Base-by-base conservation (phyloP, 768 basidiomycete genomes). In the Suillus occidentalis region DNA sequence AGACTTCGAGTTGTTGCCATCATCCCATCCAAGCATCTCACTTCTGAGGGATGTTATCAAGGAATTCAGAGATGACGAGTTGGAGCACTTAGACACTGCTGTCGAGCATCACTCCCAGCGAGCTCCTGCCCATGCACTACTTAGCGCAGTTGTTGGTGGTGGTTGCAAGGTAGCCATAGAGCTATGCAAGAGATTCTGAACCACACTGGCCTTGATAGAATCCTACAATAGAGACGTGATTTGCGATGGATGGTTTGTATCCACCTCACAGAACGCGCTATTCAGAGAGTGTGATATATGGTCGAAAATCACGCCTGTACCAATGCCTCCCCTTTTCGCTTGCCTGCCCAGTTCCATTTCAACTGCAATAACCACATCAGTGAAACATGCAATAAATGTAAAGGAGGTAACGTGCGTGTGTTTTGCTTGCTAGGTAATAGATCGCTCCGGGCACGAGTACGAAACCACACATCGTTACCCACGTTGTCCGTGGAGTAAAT, bases 31-130 rank as follows among this genome's bases (percentile, higher is more conserved):
- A 0, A 96, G 94, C 66, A 80, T 97, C 42, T 85, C 88, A 1
- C 76, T 95, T 34, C 79, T 97, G 64, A 85, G 81, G 67, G 82
- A 87, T 5, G 83, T 96, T 55, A 85, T 96, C 59, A 80, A 78
- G 60, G 96, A 97, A 74, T 91, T 98, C 73, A 82, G 95, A 68
- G 95, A 98, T 76, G 96, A 99, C 71, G 96, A 99, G 72, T 83
- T 98, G 20, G 95, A 95, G 72, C 96, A 99, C 75, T 82, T 98
- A 63, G 92, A 97, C 70, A 92, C 89, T 39, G 96, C 96, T 3
- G 90, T 99, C 8, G 88, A 89, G 63, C 85, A 97, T 70, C 84
- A 91, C 72, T 89, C 94, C 31, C 96, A 97, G 75, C 85, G 89
- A 60, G 95, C 95, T 25, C 95, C 96, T 2, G 95, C 90, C 49